Conservation (phyloP, 495 filamentous ascomycete genomes). For the Aspergillus ostianus region DNA sequence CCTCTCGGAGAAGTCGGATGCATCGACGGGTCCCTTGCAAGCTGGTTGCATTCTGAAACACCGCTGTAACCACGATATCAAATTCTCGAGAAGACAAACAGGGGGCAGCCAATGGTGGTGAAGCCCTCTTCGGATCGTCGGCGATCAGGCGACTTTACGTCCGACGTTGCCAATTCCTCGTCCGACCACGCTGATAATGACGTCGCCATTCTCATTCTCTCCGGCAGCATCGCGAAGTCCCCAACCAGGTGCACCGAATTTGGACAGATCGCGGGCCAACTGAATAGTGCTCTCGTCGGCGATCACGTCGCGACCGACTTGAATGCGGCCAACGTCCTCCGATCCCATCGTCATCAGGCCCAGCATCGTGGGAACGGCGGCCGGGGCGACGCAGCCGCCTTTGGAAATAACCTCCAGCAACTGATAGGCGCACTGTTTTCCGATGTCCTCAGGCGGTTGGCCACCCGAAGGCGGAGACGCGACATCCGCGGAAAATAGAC, state of each 20-base stretch:
- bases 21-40: not conserved
- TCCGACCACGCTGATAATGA: constrained; percentile 89
- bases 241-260: constrained; percentile 84
- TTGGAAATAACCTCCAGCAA: constrained; percentile 77
- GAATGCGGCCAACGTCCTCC: constrained; percentile 66
- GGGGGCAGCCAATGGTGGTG: not conserved
- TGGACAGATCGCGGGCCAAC: constrained; percentile 76
- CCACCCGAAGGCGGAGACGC: constrained; percentile 79
- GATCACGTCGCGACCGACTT: constrained; percentile 66
- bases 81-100: constrained; percentile 2
- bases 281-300: constrained; percentile 75
- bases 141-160: constrained; percentile 77
- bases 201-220: constrained; percentile 63
- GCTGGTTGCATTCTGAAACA: constrained; percentile 16
- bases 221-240: constrained; percentile 72
- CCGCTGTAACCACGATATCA: constrained; percentile 11
- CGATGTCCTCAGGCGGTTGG: constrained; percentile 83
- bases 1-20: not conserved
- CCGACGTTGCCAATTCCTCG: constrained; percentile 94
- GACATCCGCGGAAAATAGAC: constrained; percentile 83
- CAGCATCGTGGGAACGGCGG: constrained; percentile 67
- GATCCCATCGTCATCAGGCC: constrained; percentile 95
- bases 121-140: not conserved
- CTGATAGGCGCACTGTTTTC: constrained; percentile 82
- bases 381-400: constrained; percentile 75